A percentile compares a stretch with the other conserved stretches of the same genome.
phyloP scores from a whole-genome alignment of 305 asterid genomes.

The Rubia balearica region DNA sequence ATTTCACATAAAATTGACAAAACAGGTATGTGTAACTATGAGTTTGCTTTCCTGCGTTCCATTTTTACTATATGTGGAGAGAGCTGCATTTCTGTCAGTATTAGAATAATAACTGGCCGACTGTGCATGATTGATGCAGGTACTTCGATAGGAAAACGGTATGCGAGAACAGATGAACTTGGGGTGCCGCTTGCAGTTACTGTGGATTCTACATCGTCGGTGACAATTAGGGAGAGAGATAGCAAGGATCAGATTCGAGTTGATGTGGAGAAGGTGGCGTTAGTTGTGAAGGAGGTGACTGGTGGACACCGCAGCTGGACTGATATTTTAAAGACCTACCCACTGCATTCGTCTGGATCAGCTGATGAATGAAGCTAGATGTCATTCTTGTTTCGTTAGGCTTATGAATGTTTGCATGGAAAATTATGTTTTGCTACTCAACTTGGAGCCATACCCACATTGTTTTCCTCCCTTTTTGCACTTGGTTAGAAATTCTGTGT shows the following conservation, averaged over 20 bases:
- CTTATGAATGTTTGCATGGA: neutral
- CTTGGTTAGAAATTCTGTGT: neutral
- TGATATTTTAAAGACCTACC: slow-evolving; percentile 24
- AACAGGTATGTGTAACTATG: slow-evolving; percentile 22
- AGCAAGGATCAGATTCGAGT: slow-evolving; percentile 35
- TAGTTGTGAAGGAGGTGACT: slow-evolving; percentile 26
- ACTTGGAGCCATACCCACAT: neutral
- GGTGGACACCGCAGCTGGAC: slow-evolving; percentile 25
- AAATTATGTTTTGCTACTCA: neutral
- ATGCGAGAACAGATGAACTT: slow-evolving; percentile 38
- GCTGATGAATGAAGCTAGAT: slow-evolving; percentile 13
- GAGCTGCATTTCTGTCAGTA: neutral
- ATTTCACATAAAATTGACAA: slow-evolving; percentile 35
- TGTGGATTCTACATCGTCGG: slow-evolving; percentile 29
- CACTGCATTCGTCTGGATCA: slow-evolving; percentile 24
- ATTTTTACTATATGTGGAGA: neutral
- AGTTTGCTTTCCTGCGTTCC: neutral
- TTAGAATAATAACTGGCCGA: neutral
- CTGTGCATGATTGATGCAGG: slow-evolving; percentile 14
- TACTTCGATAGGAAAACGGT: slow-evolving; percentile 34
- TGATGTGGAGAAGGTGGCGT: slow-evolving; percentile 27
- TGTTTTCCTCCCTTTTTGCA: neutral
- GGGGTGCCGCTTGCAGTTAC: slow-evolving; percentile 40
- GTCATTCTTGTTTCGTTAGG: neutral
- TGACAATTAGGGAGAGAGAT: slow-evolving; percentile 35